phyloP scores from a whole-genome alignment of 2,329 filamentous ascomycete genomes.

The Xylaria sp. region DNA sequence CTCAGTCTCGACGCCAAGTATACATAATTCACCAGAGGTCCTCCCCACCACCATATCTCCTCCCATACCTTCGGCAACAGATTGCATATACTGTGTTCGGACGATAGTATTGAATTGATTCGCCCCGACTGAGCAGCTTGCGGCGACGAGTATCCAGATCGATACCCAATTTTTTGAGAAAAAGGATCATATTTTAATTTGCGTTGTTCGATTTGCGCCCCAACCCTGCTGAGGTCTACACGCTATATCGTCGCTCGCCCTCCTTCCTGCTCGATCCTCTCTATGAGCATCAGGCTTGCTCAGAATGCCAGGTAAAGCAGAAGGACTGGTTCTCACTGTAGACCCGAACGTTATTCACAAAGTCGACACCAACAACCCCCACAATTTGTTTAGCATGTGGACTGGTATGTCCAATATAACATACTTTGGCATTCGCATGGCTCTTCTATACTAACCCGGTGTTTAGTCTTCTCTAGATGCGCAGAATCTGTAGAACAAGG shows the following conservation, averaged over 20 bases:
- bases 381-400: slow-evolving; percentile 97
- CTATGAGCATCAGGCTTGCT: slow-evolving; percentile 43
- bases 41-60: slow-evolving; percentile 16
- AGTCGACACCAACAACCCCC: slow-evolving; percentile 90
- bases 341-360: slow-evolving; percentile 93
- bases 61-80: slow-evolving; percentile 8
- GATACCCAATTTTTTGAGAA: slow-evolving; percentile 8
- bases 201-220: slow-evolving; percentile 41
- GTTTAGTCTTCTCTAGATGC: slow-evolving; percentile 88
- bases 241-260: slow-evolving; percentile 37
- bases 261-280: slow-evolving; percentile 41
- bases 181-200: slow-evolving; percentile 12
- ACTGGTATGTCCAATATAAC: slow-evolving; percentile 73
- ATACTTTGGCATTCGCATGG: slow-evolving; percentile 2
- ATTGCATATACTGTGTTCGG: slow-evolving; percentile 1
- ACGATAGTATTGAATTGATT: slow-evolving; percentile 25
- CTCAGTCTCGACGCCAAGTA: slow-evolving; percentile 35
- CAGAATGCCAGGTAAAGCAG: slow-evolving; percentile 84
- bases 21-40: slow-evolving; percentile 28
- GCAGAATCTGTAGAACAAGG: slow-evolving; percentile 95
- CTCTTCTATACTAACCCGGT: slow-evolving; percentile 48
- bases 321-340: slow-evolving; percentile 88
- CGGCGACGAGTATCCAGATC: slow-evolving; percentile 39
- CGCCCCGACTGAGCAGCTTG: slow-evolving; percentile 27
- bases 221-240: slow-evolving; percentile 37